These are phyloP conservation scores for Neopestalotiopsis clavispora DNA, from an alignment of 2,329 filamentous ascomycete species.

Conservation along the genomic window DNA sequence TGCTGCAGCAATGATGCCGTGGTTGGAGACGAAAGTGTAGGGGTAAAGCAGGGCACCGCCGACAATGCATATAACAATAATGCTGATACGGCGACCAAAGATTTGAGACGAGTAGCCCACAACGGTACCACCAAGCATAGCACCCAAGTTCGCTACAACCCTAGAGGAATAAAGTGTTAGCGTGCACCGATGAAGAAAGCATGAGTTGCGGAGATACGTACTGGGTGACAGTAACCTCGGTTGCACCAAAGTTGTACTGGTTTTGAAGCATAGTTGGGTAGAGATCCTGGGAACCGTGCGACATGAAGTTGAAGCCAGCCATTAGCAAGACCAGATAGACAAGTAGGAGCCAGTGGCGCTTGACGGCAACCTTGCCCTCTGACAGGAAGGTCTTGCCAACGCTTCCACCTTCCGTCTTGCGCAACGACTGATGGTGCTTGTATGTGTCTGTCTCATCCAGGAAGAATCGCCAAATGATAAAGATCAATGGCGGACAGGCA, in stretches of 20 bases:
- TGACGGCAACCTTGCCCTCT: constrained; percentile 80
- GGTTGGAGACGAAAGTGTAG: constrained; percentile 71
- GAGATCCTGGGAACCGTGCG: constrained; percentile 72
- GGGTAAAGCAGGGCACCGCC: constrained; percentile 84
- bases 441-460: constrained; percentile 82
- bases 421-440: constrained; percentile 67
- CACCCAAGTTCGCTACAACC: constrained; percentile 74
- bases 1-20: constrained; percentile 74
- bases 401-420: constrained; percentile 59
- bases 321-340: constrained; percentile 84
- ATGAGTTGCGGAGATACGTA: not conserved
- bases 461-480: constrained; percentile 78
- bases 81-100: constrained; percentile 71
- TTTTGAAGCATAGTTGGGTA: constrained; percentile 65
- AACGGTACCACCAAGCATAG: constrained; percentile 69
- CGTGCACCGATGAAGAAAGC: not conserved
- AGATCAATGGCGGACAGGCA: constrained; percentile 77
- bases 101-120: constrained; percentile 73
- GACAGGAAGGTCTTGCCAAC: constrained; percentile 69
- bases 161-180: not conserved
- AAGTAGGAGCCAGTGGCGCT: constrained; percentile 79
- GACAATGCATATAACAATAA: constrained; percentile 65
- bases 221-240: constrained; percentile 71
- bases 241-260: constrained; percentile 56
- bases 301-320: constrained; percentile 94